Percentiles rank a stretch among this genome's conserved stretches.
These are phyloP conservation scores for Dendrobium catenatum DNA, from an alignment of 106 monocot genomes.

Conservation along the genomic window DNA sequence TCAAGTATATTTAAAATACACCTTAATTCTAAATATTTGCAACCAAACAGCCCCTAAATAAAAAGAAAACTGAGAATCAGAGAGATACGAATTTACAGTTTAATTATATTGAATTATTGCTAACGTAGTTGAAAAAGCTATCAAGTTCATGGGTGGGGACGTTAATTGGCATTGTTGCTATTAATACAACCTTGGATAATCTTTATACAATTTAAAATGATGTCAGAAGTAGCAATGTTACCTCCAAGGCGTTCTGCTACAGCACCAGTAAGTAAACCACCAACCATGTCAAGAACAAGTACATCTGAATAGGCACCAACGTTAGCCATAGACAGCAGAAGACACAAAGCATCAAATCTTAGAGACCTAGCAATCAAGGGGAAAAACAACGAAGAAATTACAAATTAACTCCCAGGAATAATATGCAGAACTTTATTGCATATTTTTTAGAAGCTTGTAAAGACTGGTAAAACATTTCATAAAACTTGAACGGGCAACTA, in stretches of 20 bases:
- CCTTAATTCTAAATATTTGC: no score
- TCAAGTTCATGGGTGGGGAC: neutral
- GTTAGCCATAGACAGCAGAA: slow-evolving; percentile 86
- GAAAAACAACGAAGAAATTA: neutral
- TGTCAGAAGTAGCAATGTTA: slow-evolving; percentile 13
- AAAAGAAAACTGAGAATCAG: neutral
- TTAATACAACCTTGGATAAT: neutral
- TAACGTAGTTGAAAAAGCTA: neutral
- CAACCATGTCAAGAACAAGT: slow-evolving; percentile 92
- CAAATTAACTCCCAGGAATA: neutral
- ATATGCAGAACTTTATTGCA: neutral
- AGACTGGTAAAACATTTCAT: neutral
- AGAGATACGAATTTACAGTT: neutral
- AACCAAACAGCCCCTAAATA: neutral
- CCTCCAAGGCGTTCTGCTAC: slow-evolving; percentile 95
- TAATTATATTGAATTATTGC: neutral
- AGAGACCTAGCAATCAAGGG: slow-evolving; percentile 51
- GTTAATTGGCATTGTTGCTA: neutral
- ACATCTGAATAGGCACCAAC: slow-evolving; percentile 81
- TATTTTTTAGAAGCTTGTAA: neutral
- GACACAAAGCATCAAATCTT: slow-evolving; percentile 76
- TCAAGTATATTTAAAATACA: no score
- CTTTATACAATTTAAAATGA: neutral
- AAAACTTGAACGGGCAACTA: neutral
- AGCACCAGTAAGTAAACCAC: slow-evolving; percentile 84